Evolutionary conservation across 2,329 filamentous ascomycete species (phyloP), one percentile per base, ranked within the genome.

Genomic region (Diaporthe sp.): DNA sequence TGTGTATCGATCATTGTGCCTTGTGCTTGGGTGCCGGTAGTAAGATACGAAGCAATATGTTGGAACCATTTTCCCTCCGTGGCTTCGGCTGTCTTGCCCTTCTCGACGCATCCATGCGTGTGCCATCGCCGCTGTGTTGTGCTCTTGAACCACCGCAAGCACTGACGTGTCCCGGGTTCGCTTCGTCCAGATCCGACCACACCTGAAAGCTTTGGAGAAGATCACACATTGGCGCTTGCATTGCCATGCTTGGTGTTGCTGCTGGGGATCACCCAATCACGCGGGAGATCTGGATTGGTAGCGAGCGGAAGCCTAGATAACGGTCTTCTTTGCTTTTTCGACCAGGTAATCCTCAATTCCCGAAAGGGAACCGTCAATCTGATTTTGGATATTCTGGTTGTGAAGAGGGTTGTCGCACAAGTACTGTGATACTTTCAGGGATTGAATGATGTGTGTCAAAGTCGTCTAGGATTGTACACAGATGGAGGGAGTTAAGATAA

Each of bases 161-260:
- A 13, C 6, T 55, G 65, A 55, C 46, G 34, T 55, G 34, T 22
- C 65, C 65, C 34, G 65, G 65, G 15, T 69, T 69, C 9, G 65
- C 65, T 19, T 69, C 65, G 65, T 69, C 65, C 31, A 69, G 46
- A 25, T 69, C 65, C 17, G 65, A 69, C 65, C 65, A 69, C 17
- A 69, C 34, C 65, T 69, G 65, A n/a, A 69, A 69, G 13, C 49
- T 19, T 17, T 69, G 65, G 12, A 69, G 65, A 31, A 69, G 65
- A 19, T 69, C 65, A 39, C 49, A 69, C 65, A 69, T 69, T 8
- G 65, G 65, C 9, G 34, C 22, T 55, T 69, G 65, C 49, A 69
- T 42, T 12, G 65, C 65, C 49, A 69, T 69, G 7, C 3, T 69
- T 25, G 65, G 31, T 13, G 6, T 42, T 19, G 25, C 8, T 12